phyloP scores from a whole-genome alignment of 2,329 filamentous ascomycete species.

The Penicillium corylophilum region DNA sequence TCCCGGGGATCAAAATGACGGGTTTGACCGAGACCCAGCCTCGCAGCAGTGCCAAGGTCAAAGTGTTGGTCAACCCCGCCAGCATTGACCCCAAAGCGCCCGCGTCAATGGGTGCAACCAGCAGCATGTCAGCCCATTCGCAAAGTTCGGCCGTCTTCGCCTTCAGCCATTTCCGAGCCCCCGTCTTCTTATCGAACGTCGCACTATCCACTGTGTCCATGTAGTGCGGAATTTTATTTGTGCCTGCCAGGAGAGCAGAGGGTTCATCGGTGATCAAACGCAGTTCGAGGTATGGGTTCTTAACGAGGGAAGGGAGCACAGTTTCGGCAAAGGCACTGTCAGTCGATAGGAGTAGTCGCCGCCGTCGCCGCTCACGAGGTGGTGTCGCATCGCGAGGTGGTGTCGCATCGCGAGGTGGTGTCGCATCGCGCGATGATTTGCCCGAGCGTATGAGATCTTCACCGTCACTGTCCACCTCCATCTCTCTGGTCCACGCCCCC shows the following conservation, averaged over 20 bases:
- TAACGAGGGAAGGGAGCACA: slow-evolving; percentile 38
- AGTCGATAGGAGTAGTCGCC: slow-evolving; percentile 38
- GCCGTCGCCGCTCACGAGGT: slow-evolving; percentile 23
- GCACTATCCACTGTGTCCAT: slow-evolving; percentile 42
- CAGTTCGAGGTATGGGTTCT: slow-evolving; percentile 41
- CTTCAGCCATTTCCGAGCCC: slow-evolving; percentile 41
- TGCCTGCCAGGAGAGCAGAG: slow-evolving; percentile 36
- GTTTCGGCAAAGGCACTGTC: slow-evolving; percentile 42
- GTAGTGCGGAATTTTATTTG: slow-evolving; percentile 41
- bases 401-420: slow-evolving; percentile 4
- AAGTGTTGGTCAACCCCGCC: slow-evolving; percentile 75
- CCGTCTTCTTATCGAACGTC: slow-evolving; percentile 40
- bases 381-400: slow-evolving; percentile 2
- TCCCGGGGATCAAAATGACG: slow-evolving; percentile 80
- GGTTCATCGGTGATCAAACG: slow-evolving; percentile 44
- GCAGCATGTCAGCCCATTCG: slow-evolving; percentile 82
- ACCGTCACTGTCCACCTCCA: slow-evolving; percentile 28
- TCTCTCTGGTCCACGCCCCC: slow-evolving; percentile 18
- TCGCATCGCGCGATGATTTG: slow-evolving; percentile 1
- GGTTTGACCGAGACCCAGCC: slow-evolving; percentile 87
- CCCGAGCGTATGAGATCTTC: slow-evolving; percentile 10
- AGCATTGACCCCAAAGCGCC: slow-evolving; percentile 86
- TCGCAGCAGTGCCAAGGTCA: slow-evolving; percentile 76
- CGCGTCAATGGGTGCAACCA: slow-evolving; percentile 81
- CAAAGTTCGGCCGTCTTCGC: slow-evolving; percentile 62